phyloP scores from a whole-genome alignment of 805 yeast species.

The Lachancea quebecensis region DNA sequence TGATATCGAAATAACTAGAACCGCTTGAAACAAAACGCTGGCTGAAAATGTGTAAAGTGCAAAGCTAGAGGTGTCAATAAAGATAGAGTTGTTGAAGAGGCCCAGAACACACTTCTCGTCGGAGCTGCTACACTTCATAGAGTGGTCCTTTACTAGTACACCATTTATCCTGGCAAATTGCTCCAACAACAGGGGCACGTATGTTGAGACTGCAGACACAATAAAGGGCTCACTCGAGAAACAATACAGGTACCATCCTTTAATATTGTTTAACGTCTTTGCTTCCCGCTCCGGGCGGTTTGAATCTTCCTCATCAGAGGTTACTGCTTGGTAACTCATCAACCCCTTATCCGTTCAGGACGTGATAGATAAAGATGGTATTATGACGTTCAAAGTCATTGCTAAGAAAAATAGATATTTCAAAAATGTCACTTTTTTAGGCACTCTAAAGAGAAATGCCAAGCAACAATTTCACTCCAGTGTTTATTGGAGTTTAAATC shows the following conservation, averaged over 20 bases:
- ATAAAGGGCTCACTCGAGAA: constrained; percentile 79
- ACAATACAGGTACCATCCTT: constrained; percentile 64
- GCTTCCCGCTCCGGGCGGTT: constrained; percentile 1
- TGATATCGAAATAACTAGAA: constrained; percentile 63
- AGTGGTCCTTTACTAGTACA: constrained; percentile 51
- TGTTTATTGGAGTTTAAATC: background rate
- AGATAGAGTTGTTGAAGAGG: constrained; percentile 37
- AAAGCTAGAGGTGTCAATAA: constrained; percentile 65
- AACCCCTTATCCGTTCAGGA: background rate
- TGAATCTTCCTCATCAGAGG: constrained; percentile 2
- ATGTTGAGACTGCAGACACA: constrained; percentile 73
- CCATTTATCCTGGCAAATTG: constrained; percentile 70
- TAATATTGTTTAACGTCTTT: constrained; percentile 34
- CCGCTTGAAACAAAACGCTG: constrained; percentile 65
- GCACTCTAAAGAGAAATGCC: too few species aligned
- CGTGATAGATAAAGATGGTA: background rate
- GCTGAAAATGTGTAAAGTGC: constrained; percentile 68
- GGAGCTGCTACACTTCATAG: constrained; percentile 42
- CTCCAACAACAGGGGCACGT: constrained; percentile 64
- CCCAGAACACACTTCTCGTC: constrained; percentile 40
- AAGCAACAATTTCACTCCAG: background rate
- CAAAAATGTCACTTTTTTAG: background rate
- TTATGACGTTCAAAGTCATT: background rate
- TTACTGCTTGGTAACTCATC: constrained; percentile 9
- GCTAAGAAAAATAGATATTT: background rate